Evolutionary conservation across 371 early-diverging fungal species (phyloP), one percentile per base, ranked within the genome.

Genomic region (Mucor piriformis): DNA sequence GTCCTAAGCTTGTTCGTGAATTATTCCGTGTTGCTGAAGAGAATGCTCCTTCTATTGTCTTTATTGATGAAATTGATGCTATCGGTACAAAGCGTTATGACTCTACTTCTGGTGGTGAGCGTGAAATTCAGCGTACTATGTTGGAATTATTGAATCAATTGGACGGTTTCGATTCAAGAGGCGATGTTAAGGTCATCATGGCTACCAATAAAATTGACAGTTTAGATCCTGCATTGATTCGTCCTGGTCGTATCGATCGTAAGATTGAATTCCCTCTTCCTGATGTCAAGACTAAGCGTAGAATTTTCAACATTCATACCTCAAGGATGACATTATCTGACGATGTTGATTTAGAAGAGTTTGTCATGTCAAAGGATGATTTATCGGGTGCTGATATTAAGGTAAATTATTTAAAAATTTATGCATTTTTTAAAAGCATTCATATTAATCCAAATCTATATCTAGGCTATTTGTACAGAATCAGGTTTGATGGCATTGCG

Each of bases 31-130:
- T 99, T 2, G 99, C 99, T 8, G 97, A 99, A 70, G 95, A 97
- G 68, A 91, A 99, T 72, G 97, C 99, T 15, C 99, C 99, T 7
- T 92, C 97, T 11, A 99, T 99, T 78, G 98, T 99, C 23, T 99
- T 99, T 77, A 99, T 99, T 76, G 99, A 99, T 78, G 99, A 99
- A 85, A 99, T 99, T 63, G 99, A 99, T 80, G 99, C 99, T 23
- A 87, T 99, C 34, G 99, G 99, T 63, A 94, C 97, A 18, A 99
- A 98, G 73, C 89, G 98, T 79, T 98, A 98, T 73, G 97, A 99
- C 50, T 94, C 97, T 6, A 95, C 93, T 38, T 97, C 97, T 3
- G 97, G 97, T 33, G 99, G 99, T 65, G 96, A 96, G 70, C 88
- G 95, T 54, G 99, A 99, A 82, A 97, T 99, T 59, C 99, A 99